Evolutionary conservation across 306 rosid species (phyloP).

Genomic region (Fragaria nilgerrensis): DNA sequence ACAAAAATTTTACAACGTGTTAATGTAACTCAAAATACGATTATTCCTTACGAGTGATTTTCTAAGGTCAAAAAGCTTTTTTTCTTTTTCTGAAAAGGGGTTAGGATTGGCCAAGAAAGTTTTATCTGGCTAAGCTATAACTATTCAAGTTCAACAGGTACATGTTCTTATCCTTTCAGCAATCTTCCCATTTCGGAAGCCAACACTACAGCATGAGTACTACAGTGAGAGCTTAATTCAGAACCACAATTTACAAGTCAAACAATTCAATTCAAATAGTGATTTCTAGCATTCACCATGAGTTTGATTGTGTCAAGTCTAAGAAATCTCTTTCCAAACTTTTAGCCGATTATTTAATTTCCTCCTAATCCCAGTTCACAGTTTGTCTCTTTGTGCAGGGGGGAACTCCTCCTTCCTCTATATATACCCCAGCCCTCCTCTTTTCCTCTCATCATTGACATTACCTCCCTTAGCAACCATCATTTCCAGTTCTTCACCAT

Average conservation of each 20-base stretch:
- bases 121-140: too few relatives aligned
- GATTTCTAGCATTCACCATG: conserved; percentile 5
- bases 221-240: background rate
- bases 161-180: background rate
- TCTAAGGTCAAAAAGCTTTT: too few relatives aligned
- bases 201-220: background rate
- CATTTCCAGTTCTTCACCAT: conserved; percentile 1
- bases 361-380: background rate
- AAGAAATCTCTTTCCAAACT: background rate
- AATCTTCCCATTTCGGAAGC: background rate
- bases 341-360: background rate
- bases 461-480: background rate
- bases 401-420: too few relatives aligned
- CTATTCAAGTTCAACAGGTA: too few relatives aligned
- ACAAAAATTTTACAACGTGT: too few relatives aligned
- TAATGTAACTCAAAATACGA: too few relatives aligned
- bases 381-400: background rate
- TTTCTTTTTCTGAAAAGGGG: too few relatives aligned
- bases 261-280: background rate
- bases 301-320: background rate
- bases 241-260: background rate
- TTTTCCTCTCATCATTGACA: background rate
- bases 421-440: conserved; percentile 21
- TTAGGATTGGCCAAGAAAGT: too few relatives aligned
- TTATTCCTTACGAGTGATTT: too few relatives aligned